Evolutionary conservation across 2,329 filamentous ascomycete genomes (phyloP).

Genomic region (Pleurostoma richardsiae): DNA sequence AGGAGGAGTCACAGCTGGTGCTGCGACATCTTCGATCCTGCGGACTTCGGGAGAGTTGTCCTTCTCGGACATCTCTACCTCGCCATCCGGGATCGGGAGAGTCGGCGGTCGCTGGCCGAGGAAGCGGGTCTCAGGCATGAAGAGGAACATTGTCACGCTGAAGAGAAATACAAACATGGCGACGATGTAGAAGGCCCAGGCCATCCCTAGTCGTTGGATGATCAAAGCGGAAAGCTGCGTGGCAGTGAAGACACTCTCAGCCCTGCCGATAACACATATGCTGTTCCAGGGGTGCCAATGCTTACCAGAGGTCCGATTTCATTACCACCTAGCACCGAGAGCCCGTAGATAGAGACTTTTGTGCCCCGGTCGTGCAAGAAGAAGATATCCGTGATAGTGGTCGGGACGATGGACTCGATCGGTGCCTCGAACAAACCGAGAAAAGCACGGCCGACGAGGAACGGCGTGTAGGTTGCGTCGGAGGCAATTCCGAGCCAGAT

Average conservation of each 20-base stretch:
- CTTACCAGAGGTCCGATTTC: conserved; percentile 20
- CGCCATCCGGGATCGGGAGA: background rate
- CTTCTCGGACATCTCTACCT: conserved; percentile 41
- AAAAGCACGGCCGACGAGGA: conserved; percentile 23
- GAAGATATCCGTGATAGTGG: conserved; percentile 23
- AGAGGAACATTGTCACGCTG: conserved; percentile 19
- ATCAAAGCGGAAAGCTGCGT: conserved; percentile 29
- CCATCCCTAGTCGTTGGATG: conserved; percentile 14
- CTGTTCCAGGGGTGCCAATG: too few species aligned
- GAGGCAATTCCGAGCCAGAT: conserved; percentile 36
- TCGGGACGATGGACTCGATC: conserved; percentile 36
- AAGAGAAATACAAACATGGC: conserved; percentile 19
- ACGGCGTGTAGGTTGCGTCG: background rate
- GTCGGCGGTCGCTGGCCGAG: conserved; percentile 5
- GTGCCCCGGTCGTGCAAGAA: conserved; percentile 25
- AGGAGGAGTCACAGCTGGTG: conserved; percentile 5
- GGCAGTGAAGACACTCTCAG: too few species aligned
- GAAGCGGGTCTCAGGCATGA: conserved; percentile 23
- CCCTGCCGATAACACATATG: too few species aligned
- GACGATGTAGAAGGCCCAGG: conserved; percentile 22
- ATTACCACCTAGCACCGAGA: conserved; percentile 22
- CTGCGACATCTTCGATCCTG: background rate
- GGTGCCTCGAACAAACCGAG: conserved; percentile 27
- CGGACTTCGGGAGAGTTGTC: conserved; percentile 18
- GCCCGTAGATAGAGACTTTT: conserved; percentile 24